These are phyloP conservation scores for Lentinula lateritia DNA, from an alignment of 768 basidiomycete genomes.

Conservation along the genomic window DNA sequence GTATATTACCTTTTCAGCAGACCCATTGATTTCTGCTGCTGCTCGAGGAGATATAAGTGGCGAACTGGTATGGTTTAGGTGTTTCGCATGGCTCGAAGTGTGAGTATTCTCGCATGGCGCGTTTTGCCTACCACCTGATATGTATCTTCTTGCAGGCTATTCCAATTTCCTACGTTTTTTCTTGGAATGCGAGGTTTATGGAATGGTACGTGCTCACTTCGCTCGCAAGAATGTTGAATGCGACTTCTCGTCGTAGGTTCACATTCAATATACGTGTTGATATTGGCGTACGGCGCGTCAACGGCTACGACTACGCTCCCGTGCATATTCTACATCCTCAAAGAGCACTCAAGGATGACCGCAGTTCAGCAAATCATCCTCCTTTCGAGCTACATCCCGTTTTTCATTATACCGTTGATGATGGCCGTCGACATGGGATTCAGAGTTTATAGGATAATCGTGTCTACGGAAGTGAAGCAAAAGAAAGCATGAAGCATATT, in stretches of 20 bases:
- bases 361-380: constrained; percentile 34
- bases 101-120: background rate
- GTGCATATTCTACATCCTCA: constrained; percentile 57
- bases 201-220: constrained; percentile 32
- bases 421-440: constrained; percentile 54
- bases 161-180: constrained; percentile 76
- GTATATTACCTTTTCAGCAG: constrained; percentile 56
- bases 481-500: background rate
- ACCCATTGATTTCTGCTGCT: constrained; percentile 58
- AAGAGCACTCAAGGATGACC: constrained; percentile 20
- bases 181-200: constrained; percentile 59
- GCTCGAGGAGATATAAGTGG: constrained; percentile 29
- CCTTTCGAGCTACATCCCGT: constrained; percentile 54
- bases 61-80: constrained; percentile 24
- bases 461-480: background rate
- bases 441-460: background rate
- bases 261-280: constrained; percentile 49
- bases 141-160: constrained; percentile 31
- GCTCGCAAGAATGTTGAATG: background rate
- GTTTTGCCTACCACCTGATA: background rate
- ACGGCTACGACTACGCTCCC: constrained; percentile 75
- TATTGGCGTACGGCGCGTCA: constrained; percentile 72
- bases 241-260: constrained; percentile 29
- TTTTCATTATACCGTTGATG: constrained; percentile 48
- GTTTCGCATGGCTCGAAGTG: constrained; percentile 1